phyloP scores from a whole-genome alignment of 73 alveolate species.

The Paramecium octaurelia region DNA sequence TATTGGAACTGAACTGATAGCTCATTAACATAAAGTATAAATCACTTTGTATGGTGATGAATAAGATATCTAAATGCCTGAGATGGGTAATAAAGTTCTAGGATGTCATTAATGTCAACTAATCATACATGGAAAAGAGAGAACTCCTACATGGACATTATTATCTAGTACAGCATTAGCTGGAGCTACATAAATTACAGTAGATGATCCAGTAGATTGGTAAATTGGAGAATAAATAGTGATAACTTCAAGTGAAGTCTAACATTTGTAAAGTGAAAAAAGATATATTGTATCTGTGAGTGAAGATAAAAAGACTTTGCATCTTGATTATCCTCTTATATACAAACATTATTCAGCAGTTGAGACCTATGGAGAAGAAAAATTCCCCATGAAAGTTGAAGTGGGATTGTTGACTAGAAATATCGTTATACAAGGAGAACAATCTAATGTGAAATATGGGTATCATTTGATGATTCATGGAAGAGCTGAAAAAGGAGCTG shows the following conservation, averaged over 20 bases:
- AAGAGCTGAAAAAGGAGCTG: slow-evolving; percentile 68
- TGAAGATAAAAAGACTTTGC: not conserved
- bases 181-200: slow-evolving; percentile 64
- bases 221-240: slow-evolving; percentile 76
- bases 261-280: slow-evolving; percentile 75
- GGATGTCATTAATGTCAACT: slow-evolving; percentile 72
- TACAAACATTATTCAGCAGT: slow-evolving; percentile 4
- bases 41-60: slow-evolving; percentile 77
- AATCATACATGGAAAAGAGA: slow-evolving; percentile 79
- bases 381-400: slow-evolving; percentile 80
- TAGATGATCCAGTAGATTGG: slow-evolving; percentile 79
- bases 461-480: slow-evolving; percentile 80
- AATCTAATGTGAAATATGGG: slow-evolving; percentile 68
- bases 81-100: slow-evolving; percentile 79
- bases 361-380: slow-evolving; percentile 44
- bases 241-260: slow-evolving; percentile 74
- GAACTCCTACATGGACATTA: slow-evolving; percentile 78
- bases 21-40: slow-evolving; percentile 69
- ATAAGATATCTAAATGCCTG: slow-evolving; percentile 71
- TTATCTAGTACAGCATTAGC: slow-evolving; percentile 67
- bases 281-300: slow-evolving; percentile 40
- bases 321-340: not conserved
- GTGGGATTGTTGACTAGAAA: slow-evolving; percentile 85
- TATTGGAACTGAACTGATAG: slow-evolving; percentile 80
- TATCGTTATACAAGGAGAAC: slow-evolving; percentile 76